Evolutionary conservation across 192 early-diverging fungal genomes (phyloP), one percentile per base, ranked within the genome.

Genomic region (Backusella tarrabulga): DNA sequence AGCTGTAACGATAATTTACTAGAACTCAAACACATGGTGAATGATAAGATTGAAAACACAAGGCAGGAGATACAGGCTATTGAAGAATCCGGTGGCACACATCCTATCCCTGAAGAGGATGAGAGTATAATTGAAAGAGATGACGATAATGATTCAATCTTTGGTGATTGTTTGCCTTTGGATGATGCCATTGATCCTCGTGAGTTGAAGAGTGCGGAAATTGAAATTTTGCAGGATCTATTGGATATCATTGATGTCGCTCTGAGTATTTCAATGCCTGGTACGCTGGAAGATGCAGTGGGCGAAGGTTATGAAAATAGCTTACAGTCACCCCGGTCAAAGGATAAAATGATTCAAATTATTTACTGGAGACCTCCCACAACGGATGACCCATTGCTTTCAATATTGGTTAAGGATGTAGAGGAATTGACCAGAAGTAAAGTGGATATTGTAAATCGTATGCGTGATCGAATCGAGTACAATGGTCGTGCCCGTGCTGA

Each of bases 1-100:
- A 81, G 93, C 23, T 87, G 88, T 29, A 93, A 95, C 78, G 94
- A 96, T 42, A 85, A 87, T 40, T 79, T 95, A n/a, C 83, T 87
- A 32, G 91, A 92, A 34, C 77, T 88, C 9, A 88, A 87, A 63
- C 50, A 79, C 0, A 87, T 89, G 38, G 75, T 89, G 41, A 76
- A 81, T 68, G 81, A 77, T 9, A 35, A 82, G 32, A 36, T 69
- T 34, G 78, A 76, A 26, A 50, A 35, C 6, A 42, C 66, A 29
- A 19, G 23, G 23, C 29, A 68, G 23, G 77, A 78, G 32, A 46
- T 50, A 19, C 46, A 54, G 26, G 3, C 7, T 19, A 41, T 54
- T 29, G 56, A 63, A 15, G 77, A 66, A 34, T 34, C 56, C 0
- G 29, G 21, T 35, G 67, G 40, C 23, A 21, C 19, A 11, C n/a